These are phyloP conservation scores for Aspergillus cristatus DNA, from an alignment of 495 filamentous ascomycete species.

Conservation along the genomic window DNA sequence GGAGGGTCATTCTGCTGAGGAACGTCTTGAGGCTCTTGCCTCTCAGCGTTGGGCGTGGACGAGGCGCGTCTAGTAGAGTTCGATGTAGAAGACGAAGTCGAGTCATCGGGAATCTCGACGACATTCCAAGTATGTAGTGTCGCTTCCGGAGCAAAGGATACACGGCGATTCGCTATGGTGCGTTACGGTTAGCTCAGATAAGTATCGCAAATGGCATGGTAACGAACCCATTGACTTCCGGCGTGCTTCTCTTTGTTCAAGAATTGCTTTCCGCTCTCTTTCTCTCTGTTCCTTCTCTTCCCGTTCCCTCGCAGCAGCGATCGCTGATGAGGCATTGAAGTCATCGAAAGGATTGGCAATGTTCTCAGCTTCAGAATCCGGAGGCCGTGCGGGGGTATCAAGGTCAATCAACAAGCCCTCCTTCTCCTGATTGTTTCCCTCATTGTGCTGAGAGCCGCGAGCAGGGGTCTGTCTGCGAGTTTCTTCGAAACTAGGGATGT, in stretches of 20 bases:
- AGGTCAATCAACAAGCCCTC: constrained; percentile 42
- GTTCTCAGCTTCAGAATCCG: constrained; percentile 25
- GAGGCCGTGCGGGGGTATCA: constrained; percentile 29
- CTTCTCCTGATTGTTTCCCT: constrained; percentile 13
- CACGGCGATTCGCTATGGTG: constrained; percentile 66
- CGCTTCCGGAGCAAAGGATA: constrained; percentile 95
- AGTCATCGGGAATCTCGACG: constrained; percentile 78
- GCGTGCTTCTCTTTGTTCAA: constrained; percentile 71
- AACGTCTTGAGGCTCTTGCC: constrained; percentile 25
- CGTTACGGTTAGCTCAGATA: constrained; percentile 8
- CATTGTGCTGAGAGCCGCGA: constrained; percentile 18
- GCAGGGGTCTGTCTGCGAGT: constrained; percentile 34
- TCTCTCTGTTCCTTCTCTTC: constrained; percentile 61
- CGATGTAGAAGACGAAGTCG: constrained; percentile 73
- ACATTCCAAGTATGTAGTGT: constrained; percentile 98
- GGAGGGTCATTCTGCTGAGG: constrained; percentile 52
- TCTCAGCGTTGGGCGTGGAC: constrained; percentile 40
- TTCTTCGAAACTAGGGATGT: constrained; percentile 41
- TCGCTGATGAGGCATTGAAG: constrained; percentile 46
- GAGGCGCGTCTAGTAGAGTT: constrained; percentile 64
- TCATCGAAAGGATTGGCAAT: constrained; percentile 51
- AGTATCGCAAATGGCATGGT: not conserved
- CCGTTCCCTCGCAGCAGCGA: constrained; percentile 62
- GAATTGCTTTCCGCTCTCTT: constrained; percentile 56
- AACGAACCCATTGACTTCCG: constrained; percentile 69